Conservation (phyloP, 768 basidiomycete species). For the Brasilioporus rufonigricans region DNA sequence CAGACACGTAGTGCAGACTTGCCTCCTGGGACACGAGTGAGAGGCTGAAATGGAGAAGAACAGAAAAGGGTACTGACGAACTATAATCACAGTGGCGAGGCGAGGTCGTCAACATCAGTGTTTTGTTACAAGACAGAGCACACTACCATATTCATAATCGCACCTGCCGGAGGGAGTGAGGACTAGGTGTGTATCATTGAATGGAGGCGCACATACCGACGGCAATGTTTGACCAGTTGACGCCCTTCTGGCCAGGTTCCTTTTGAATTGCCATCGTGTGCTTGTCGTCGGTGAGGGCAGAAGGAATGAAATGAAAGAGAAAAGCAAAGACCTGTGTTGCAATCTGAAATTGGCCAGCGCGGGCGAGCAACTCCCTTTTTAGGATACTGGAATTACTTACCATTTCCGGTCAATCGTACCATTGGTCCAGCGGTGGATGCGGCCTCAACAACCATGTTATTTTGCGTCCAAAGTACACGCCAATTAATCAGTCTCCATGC, state of each 20-base stretch:
- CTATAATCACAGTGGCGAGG: constrained; percentile 25
- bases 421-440: background rate
- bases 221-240: constrained; percentile 94
- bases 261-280: constrained; percentile 72
- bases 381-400: background rate
- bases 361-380: background rate
- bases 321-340: background rate
- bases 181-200: constrained; percentile 18
- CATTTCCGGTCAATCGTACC: background rate
- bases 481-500: constrained; percentile 19
- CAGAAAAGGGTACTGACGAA: constrained; percentile 40
- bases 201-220: constrained; percentile 60
- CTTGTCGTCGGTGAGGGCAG: constrained; percentile 15
- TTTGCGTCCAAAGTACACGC: constrained; percentile 22
- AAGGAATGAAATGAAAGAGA: constrained; percentile 13
- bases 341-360: constrained; percentile 5
- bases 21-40: constrained; percentile 57
- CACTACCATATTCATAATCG: constrained; percentile 96
- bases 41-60: background rate
- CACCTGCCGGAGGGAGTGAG: constrained; percentile 52
- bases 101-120: constrained; percentile 8
- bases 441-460: background rate
- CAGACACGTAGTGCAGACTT: constrained; percentile 34
- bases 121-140: constrained; percentile 33
- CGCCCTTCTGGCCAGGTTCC: constrained; percentile 88